A percentile compares a stretch with the other conserved stretches of the same genome.
Evolutionary conservation across 805 yeast species (phyloP).

Genomic region (Maudiozyma saulgeensis): DNA sequence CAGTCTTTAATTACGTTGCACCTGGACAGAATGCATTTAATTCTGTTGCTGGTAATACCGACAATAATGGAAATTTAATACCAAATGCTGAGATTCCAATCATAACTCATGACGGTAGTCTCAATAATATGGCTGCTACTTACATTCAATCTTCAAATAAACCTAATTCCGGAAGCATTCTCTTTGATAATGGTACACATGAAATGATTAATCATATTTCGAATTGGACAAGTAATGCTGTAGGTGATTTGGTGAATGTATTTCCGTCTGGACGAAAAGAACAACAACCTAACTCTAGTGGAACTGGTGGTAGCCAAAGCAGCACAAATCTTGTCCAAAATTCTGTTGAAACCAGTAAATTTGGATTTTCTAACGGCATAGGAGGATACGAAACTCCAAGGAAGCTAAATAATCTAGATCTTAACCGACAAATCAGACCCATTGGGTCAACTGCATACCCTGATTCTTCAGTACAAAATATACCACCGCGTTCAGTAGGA

Average conservation of each 20-base stretch:
- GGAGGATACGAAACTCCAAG: neutral
- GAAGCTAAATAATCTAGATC: neutral
- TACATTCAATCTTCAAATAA: neutral
- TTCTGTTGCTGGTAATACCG: neutral
- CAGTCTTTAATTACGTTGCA: neutral
- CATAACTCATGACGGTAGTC: neutral
- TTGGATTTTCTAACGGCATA: neutral
- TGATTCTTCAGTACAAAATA: neutral
- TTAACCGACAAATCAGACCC: neutral
- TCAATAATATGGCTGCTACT: neutral
- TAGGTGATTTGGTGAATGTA: constrained; percentile 11
- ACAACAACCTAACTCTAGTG: neutral
- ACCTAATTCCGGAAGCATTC: constrained; percentile 8
- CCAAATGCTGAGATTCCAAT: neutral
- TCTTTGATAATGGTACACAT: constrained; percentile 37
- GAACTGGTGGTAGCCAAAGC: neutral
- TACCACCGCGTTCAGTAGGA: neutral
- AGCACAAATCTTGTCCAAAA: neutral
- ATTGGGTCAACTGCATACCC: neutral
- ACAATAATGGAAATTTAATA: neutral
- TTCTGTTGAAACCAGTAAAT: neutral
- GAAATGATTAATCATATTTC: constrained; percentile 54
- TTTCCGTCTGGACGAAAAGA: neutral
- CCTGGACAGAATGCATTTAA: neutral
- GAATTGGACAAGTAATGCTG: constrained; percentile 39